These are phyloP conservation scores for Populus euphratica DNA, from an alignment of 345 rosid species.

Conservation along the genomic window DNA sequence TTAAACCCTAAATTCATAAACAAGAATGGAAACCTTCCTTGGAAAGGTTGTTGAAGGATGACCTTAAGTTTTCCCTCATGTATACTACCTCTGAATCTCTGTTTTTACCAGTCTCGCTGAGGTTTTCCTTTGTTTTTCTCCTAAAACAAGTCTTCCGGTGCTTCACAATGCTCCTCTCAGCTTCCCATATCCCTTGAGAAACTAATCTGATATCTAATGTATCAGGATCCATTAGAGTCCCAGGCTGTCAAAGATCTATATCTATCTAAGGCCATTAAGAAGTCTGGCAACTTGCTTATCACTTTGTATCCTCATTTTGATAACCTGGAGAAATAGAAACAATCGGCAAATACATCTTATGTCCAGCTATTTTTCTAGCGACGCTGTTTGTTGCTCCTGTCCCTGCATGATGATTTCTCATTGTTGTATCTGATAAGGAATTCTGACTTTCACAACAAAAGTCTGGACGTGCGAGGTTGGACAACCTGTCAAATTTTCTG, in stretches of 20 bases:
- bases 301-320: background rate
- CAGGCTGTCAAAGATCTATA: background rate
- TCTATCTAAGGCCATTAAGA: background rate
- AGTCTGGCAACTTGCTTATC: background rate
- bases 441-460: too few species aligned
- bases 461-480: too few species aligned
- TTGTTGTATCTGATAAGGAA: too few species aligned
- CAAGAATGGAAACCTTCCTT: too few species aligned
- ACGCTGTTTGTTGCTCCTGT: background rate
- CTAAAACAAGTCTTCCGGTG: background rate
- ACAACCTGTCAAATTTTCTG: too few species aligned
- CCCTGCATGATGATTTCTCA: too few species aligned
- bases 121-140: background rate
- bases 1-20: too few species aligned
- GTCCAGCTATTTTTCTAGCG: background rate
- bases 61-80: too few species aligned
- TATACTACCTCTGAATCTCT: too few species aligned
- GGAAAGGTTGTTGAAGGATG: too few species aligned
- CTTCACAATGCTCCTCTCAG: background rate
- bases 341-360: background rate
- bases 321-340: too few species aligned
- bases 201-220: background rate
- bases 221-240: background rate
- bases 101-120: too few species aligned
- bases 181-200: background rate